phyloP scores from a whole-genome alignment of 2,329 filamentous ascomycete species.

The Colletotrichum sp. region DNA sequence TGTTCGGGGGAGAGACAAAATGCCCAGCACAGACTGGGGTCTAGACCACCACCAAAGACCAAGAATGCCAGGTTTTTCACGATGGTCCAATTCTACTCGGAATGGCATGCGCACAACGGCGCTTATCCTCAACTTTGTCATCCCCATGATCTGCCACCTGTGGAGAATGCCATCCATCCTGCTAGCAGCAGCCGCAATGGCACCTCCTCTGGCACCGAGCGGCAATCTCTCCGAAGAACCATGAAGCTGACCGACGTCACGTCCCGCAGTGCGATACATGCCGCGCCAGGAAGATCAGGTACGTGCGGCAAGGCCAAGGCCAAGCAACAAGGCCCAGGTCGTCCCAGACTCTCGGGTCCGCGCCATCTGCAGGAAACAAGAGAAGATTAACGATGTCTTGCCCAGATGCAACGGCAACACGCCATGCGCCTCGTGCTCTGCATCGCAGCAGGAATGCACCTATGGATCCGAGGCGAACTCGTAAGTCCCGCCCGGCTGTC shows the following conservation, averaged over 20 bases:
- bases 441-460: slow-evolving; percentile 41
- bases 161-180: neutral
- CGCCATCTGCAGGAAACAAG: neutral
- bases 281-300: slow-evolving; percentile 53
- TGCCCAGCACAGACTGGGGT: neutral
- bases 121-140: neutral
- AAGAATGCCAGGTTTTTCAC: neutral
- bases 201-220: neutral
- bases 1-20: neutral
- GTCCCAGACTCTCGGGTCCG: slow-evolving; percentile 1
- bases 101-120: neutral
- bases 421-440: slow-evolving; percentile 45
- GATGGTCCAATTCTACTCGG: neutral
- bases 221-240: neutral
- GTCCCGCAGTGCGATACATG: slow-evolving; percentile 50
- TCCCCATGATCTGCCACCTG: neutral
- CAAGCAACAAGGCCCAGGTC: neutral
- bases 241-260: neutral
- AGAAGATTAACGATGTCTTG: slow-evolving; percentile 1
- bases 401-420: slow-evolving; percentile 52
- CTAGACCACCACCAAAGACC: neutral
- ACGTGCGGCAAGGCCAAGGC: slow-evolving; percentile 7
- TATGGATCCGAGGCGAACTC: slow-evolving; percentile 49
- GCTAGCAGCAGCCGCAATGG: neutral
- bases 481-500: slow-evolving; percentile 32